phyloP scores from a whole-genome alignment of 768 basidiomycete species.

The Floccularia luteovirens region DNA sequence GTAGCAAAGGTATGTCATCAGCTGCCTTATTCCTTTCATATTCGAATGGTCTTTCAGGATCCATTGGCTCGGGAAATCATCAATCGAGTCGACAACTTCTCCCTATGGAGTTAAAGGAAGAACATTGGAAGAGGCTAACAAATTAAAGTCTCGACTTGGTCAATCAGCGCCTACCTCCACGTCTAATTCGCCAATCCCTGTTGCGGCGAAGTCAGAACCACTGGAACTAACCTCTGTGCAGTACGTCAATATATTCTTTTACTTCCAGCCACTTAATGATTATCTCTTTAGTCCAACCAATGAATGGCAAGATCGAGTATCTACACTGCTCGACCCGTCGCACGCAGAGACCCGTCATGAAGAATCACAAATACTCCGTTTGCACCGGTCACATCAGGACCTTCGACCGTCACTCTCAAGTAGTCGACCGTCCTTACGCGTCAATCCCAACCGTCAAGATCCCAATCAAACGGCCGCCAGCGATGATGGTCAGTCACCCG shows the following conservation, averaged over 20 bases:
- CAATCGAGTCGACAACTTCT: conserved; percentile 71
- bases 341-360: conserved; percentile 4
- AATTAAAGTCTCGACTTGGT: conserved; percentile 11
- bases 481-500: conserved; percentile 21
- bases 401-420: not conserved
- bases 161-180: conserved; percentile 9
- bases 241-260: conserved; percentile 29
- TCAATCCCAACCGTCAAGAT: conserved; percentile 9
- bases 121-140: conserved; percentile 28
- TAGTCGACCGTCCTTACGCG: conserved; percentile 5
- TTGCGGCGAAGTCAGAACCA: conserved; percentile 15
- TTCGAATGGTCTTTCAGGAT: conserved; percentile 37
- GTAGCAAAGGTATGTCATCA: conserved; percentile 39
- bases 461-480: conserved; percentile 7
- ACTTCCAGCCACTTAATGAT: not conserved
- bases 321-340: conserved; percentile 24
- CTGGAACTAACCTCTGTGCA: conserved; percentile 53
- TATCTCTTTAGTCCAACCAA: conserved; percentile 54
- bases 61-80: conserved; percentile 75
- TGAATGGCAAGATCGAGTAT: conserved; percentile 77
- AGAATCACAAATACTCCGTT: not conserved
- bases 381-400: not conserved
- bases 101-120: conserved; percentile 74
- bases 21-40: conserved; percentile 6
- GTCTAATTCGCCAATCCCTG: conserved; percentile 13